Base-by-base conservation (phyloP, 164 flowering plant species). In the Berberis vulgaris region DNA sequence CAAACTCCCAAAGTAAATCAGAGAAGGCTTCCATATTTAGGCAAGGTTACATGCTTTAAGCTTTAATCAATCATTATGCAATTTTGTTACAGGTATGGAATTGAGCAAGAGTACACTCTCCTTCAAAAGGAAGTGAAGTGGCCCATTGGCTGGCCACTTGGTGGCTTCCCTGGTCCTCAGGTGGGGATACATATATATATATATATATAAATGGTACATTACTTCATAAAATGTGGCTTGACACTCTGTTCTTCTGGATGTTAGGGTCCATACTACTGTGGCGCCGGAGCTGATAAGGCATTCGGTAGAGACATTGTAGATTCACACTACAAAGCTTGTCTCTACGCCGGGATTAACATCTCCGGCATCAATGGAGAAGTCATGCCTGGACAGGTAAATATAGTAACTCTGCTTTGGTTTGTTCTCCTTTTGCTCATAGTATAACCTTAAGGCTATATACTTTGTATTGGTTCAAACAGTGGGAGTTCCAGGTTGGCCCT, bases 401-500 rank as follows among this genome's bases (percentile, higher is more conserved):
- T 10, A 10, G 4, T 52, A 10, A 6, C 9, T 47, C 10, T 47
- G 10, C 50, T 11, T 47, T 47, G 9, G 2, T 47, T 47, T 47
- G 10, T 6, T 47, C 5, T 47, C 10, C 50, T 11, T 2, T 1
- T 47, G 3, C 7, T 47, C 7, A 6, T 6, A 47, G 10, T 1
- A 7, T 47, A 7, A 2, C 50, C 50, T 47, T 47, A 4, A 52
- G 49, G 49, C 49, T 46, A 46, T 26, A 46, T 8, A 8, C 49
- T 52, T 3, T 52, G n/a, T 4, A 11, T 10, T 3, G 47, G 45
- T 54, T 50, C 67, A 9, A 38, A 45, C 69, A 84, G 86, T 84
- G 86, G 89, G 89, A 84, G 66, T 84, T 79, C 61, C 89, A 84
- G 78, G 86, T 84, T 60, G 89, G 86, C 3, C 89, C 89, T 42